Evolutionary conservation across 2,329 filamentous ascomycete species (phyloP), one percentile per base, ranked within the genome.

Genomic region (Hypoxylon sp.): DNA sequence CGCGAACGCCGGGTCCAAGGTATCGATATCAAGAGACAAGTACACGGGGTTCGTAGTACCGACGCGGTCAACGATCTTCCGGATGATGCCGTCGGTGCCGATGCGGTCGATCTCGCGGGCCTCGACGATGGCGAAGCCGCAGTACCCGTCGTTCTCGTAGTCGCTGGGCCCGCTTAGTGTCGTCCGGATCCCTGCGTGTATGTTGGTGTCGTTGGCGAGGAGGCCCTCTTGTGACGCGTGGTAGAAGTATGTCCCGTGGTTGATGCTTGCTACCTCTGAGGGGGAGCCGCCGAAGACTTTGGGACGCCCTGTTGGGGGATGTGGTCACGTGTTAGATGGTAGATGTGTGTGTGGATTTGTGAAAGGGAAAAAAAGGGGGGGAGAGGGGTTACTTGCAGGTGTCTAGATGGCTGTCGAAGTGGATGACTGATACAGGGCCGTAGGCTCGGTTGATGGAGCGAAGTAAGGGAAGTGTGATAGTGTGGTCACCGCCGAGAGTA

Each of bases 201-300:
- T 94, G 81, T 94, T 95, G 73, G 88, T 91, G 82, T 96, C 92
- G 77, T 96, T 97, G 69, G 86, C 86, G 19, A 97, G 84, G 14
- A 96, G 84, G 2, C 93, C 93, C 78, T 96, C 92, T 80, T 90
- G 88, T 0, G 91, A 82, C 0, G 93, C 93, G 78, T 95, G 92
- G 81, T 91, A 96, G 82, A 97, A 97, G 83, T 96, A 96, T 1
- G 93, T 96, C 46, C 93, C 93, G 81, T 96, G 92, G 81, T 96
- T 97, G 82, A 97, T 90, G 71, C 86, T 86, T 19, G 93, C 93
- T 42, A 90, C 88, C 67, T 94, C 87, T 29, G 88, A 92, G 0
- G 93, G 93, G 0, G 92, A 90, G 31, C 93, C 93, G 59, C 94
- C 93, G 74, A 97, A 97, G 26, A 96, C 93, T 78, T 95, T 95